Conservation (phyloP, 768 basidiomycete species). For the Russula foetens region DNA sequence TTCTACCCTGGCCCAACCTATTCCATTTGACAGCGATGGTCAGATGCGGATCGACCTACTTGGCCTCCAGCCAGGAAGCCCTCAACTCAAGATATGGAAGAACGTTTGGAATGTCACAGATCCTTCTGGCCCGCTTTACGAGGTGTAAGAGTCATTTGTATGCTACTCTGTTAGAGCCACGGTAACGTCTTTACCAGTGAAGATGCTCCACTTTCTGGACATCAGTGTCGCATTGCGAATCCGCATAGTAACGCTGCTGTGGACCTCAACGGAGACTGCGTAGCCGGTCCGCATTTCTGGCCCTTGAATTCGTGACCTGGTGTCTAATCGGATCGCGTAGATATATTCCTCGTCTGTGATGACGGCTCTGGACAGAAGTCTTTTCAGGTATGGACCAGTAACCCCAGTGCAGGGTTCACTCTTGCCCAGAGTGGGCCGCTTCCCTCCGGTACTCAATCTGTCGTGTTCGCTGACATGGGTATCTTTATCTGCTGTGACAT, state of each 20-base stretch:
- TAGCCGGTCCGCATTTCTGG: conserved; percentile 54
- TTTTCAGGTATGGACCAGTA: conserved; percentile 91
- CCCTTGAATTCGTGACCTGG: not conserved
- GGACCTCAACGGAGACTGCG: conserved; percentile 92
- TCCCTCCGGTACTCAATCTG: conserved; percentile 66
- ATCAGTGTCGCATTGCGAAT: conserved; percentile 68
- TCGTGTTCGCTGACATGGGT: conserved; percentile 92
- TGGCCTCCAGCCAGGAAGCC: conserved; percentile 39
- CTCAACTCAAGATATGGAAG: conserved; percentile 62
- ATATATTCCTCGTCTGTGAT: conserved; percentile 85
- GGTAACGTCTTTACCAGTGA: conserved; percentile 16
- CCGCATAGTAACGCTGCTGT: conserved; percentile 95
- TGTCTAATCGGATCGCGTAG: conserved; percentile 32
- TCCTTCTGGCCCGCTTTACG: conserved; percentile 46
- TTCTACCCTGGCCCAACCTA: conserved; percentile 71
- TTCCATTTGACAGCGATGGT: conserved; percentile 80
- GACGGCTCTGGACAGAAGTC: conserved; percentile 41
- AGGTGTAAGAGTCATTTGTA: conserved; percentile 45
- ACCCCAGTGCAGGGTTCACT: conserved; percentile 66
- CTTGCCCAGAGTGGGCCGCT: conserved; percentile 60
- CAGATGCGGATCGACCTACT: conserved; percentile 87
- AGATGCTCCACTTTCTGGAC: conserved; percentile 50
- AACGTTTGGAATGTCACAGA: conserved; percentile 68
- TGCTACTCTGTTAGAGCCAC: not conserved
- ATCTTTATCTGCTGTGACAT: conserved; percentile 15